A percentile compares a stretch with the other conserved stretches of the same genome.
Evolutionary conservation across 108 stramenopile species (phyloP).

Genomic region (Nitzschia sp.): DNA sequence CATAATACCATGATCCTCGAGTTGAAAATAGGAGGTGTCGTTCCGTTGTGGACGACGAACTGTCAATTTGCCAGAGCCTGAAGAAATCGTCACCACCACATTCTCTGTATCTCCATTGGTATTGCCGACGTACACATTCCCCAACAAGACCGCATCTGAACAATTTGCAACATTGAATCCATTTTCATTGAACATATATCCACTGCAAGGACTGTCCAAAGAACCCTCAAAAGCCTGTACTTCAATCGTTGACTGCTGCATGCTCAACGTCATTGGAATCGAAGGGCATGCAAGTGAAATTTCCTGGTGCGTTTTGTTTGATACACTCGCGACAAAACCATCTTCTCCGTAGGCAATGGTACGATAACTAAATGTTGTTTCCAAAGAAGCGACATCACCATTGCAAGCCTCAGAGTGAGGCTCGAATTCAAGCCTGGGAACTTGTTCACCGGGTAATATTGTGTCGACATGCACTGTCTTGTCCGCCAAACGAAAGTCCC

Average conservation of each 20-base stretch:
- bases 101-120: constrained; percentile 11
- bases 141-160: constrained; percentile 1
- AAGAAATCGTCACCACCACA: neutral
- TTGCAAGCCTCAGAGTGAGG: constrained; percentile 11
- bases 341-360: constrained; percentile 27
- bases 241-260: neutral
- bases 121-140: constrained; percentile 12
- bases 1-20: constrained; percentile 26
- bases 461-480: neutral
- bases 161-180: constrained; percentile 3
- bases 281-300: constrained; percentile 14
- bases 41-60: neutral
- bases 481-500: neutral
- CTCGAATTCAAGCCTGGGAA: constrained; percentile 4
- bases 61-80: constrained; percentile 18
- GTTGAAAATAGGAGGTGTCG: neutral
- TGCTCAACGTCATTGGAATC: neutral
- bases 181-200: constrained; percentile 25
- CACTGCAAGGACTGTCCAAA: constrained; percentile 22
- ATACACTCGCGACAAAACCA: constrained; percentile 26
- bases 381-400: neutral
- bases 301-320: constrained; percentile 6
- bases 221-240: constrained; percentile 3
- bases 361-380: constrained; percentile 27
- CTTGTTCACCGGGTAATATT: neutral